Evolutionary conservation across 331 rosid species (phyloP), one percentile per base, ranked within the genome.

Genomic region (Quercus tomentella): DNA sequence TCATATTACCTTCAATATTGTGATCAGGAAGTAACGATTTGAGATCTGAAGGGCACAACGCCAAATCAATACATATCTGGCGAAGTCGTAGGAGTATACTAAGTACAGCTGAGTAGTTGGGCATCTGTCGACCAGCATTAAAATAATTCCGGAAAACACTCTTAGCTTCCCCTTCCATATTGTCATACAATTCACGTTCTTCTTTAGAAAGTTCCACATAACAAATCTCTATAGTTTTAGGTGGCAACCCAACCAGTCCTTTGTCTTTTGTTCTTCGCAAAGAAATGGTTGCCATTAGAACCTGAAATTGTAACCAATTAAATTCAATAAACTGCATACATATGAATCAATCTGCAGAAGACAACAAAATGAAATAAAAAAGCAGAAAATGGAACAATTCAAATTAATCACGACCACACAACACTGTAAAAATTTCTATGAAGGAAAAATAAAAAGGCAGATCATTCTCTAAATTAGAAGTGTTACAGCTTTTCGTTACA

Each of bases 81-180:
- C 97, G 96, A 72, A 94, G 98, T 66, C 89, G 89, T 74, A 90
- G 79, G 81, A 92, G 82, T 67, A 84, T 85, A 86, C 96, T 79
- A 9, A 92, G 89, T 33, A 94, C 60, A 25, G 89, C 82, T 7
- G 96, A 81, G 80, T 86, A 89, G 82, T 89, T 80, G 77, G 45
- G 55, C 73, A 82, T 72, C 31, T 86, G 5, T 79, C 77, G 52
- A 16, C 70, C 79, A 43, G 75, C 35, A 65, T 76, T 58, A 31
- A 49, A 56, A 80, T 75, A 85, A 51, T 75, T 76, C 57, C 4
- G 63, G 77, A 92, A 52, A 16, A 78, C 68, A 28, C 57, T 76
- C 83, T 80, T 86, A 41, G 85, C 86, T 54, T 82, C 82, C 33
- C 67, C 87, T 74, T 94, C 92, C 84, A 88, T 72, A 80, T 43